phyloP scores from a whole-genome alignment of 257 asterid species.

The Anisodus tanguticus region DNA sequence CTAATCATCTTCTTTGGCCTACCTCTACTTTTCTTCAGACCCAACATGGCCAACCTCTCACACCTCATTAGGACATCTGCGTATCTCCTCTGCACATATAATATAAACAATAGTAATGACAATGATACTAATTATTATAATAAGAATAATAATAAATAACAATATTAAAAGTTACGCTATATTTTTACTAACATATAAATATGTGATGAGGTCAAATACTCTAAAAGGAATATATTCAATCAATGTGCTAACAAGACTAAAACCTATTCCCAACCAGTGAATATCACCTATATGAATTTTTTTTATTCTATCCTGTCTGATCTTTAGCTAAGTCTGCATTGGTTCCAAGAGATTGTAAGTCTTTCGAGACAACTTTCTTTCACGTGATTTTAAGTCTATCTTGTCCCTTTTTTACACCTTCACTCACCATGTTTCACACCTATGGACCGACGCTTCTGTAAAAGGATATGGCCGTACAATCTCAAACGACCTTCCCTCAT shows the following conservation, averaged over 20 bases:
- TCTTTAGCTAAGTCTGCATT: neutral
- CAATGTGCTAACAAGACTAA: neutral
- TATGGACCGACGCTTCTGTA: neutral
- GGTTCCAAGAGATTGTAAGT: neutral
- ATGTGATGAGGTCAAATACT: neutral
- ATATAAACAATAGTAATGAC: no score
- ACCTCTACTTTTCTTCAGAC: no score
- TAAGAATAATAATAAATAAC: neutral
- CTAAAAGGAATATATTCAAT: neutral
- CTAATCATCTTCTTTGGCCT: no score
- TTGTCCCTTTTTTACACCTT: neutral
- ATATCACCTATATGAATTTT: no score
- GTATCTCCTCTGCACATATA: no score
- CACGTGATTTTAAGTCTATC: neutral
- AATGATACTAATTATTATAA: no score
- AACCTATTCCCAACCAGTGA: neutral
- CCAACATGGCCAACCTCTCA: no score
- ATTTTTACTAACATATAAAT: neutral
- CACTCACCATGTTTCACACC: neutral
- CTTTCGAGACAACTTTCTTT: neutral
- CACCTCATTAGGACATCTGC: no score
- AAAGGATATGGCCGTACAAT: neutral
- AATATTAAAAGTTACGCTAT: neutral
- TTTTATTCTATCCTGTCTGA: neutral
- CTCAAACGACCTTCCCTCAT: neutral